These are phyloP conservation scores for Botrytis medusae DNA, from an alignment of 2,329 filamentous ascomycete species.

Conservation along the genomic window DNA sequence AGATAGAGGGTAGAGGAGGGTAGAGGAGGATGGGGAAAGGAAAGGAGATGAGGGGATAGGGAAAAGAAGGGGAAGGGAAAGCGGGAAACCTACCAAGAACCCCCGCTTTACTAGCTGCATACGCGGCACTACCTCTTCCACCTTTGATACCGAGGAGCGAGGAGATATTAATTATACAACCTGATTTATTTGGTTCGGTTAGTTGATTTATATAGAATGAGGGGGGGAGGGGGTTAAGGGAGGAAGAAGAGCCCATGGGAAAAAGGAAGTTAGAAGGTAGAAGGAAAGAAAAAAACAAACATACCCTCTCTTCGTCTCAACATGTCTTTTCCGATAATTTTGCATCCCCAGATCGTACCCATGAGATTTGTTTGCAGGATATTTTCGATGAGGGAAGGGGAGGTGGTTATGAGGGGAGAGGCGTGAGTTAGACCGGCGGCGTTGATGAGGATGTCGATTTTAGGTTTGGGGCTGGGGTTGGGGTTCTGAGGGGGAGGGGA, in stretches of 20 bases:
- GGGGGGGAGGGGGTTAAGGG: neutral
- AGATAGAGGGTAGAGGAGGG: too few relatives aligned
- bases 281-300: slow-evolving; percentile 4
- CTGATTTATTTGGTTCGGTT: slow-evolving; percentile 38
- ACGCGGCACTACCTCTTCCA: slow-evolving; percentile 68
- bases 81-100: slow-evolving; percentile 57
- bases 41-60: neutral
- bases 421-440: slow-evolving; percentile 73
- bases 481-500: neutral
- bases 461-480: neutral
- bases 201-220: too few relatives aligned
- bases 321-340: slow-evolving; percentile 51
- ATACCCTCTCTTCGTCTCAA: slow-evolving; percentile 41
- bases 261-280: neutral
- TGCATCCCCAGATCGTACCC: slow-evolving; percentile 63
- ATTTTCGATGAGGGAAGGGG: slow-evolving; percentile 50
- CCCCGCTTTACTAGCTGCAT: slow-evolving; percentile 79
- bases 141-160: slow-evolving; percentile 71
- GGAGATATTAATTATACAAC: slow-evolving; percentile 78
- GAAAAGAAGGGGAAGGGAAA: neutral
- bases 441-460: slow-evolving; percentile 68
- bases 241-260: neutral
- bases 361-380: slow-evolving; percentile 71
- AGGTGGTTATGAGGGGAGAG: slow-evolving; percentile 59
- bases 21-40: too few relatives aligned